Evolutionary conservation across 192 early-diverging fungal genomes (phyloP).

Genomic region (Obelidium mucronatum): DNA sequence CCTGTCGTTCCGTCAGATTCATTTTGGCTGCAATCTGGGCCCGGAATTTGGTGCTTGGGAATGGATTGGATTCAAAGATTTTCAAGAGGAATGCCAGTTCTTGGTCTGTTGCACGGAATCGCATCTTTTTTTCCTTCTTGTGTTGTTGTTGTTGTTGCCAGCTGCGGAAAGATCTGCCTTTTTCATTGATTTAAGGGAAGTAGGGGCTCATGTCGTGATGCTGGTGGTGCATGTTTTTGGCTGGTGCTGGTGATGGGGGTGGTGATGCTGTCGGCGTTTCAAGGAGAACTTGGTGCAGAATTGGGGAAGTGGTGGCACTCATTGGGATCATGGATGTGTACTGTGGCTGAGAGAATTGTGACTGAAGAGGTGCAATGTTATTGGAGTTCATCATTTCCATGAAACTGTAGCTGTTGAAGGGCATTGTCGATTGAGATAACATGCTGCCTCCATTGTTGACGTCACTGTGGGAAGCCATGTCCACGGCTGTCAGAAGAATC

Average conservation of each 20-base stretch:
- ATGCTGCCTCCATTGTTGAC: too few species aligned
- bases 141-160: background rate
- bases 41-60: slow-evolving; percentile 3
- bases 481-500: too few species aligned
- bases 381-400: too few species aligned
- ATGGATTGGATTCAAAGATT: slow-evolving; percentile 18
- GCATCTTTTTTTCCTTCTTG: background rate
- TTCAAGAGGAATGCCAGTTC: slow-evolving; percentile 19
- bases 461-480: too few species aligned
- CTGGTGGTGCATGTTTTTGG: too few species aligned
- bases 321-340: too few species aligned
- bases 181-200: background rate
- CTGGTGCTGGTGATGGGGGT: background rate
- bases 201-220: background rate
- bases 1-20: background rate
- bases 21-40: background rate
- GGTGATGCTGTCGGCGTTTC: background rate
- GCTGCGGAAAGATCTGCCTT: background rate
- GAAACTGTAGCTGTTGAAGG: too few species aligned
- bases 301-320: too few species aligned
- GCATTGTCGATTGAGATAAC: too few species aligned
- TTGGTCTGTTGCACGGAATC: slow-evolving; percentile 7
- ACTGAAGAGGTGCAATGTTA: too few species aligned
- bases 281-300: background rate
- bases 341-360: too few species aligned